Evolutionary conservation across 768 basidiomycete genomes (phyloP), one percentile per base, ranked within the genome.

Genomic region (Boletus rubroflammeus): DNA sequence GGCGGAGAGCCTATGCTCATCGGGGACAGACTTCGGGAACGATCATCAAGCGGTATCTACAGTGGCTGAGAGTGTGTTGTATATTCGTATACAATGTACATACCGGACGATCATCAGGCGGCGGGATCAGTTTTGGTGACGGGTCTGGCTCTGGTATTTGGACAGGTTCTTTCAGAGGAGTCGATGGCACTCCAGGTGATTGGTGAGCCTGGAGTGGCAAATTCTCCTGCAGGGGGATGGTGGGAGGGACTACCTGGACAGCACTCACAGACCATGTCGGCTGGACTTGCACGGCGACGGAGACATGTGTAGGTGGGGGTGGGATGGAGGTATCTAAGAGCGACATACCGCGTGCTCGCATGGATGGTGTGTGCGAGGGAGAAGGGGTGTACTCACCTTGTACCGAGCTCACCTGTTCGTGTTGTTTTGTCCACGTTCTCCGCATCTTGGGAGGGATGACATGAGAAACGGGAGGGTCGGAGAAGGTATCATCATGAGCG

Each of bases 401-500:
- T 9, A 51, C 59, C 38, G 63, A 60, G 67, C 69, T 74, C 64
- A 73, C 68, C 65, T 78, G 77, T 56, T 82, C 78, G 47, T 65
- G 54, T 63, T 75, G 77, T 63, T 72, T 82, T 40, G 72, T 74
- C 83, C 84, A 85, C 26, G 78, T 77, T 62, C 81, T 77, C 47
- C 83, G 76, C 81, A 85, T 80, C 72, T 84, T 85, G 23, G 84
- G 84, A 41, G 83, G 83, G 28, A 85, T 73, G 52, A 70, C 69
- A 52, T 75, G 71, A 40, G 70, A 67, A 25, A 60, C 44, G n/a
- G 71, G 62, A 13, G 53, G 61, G 49, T 71, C 71, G 44, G 61
- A 64, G n/a, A 68, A 63, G 36, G 74, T 73, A 49, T 81, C 76
- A 41, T 76, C 77, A 49, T 73, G 70, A 35, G 65, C 68, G 47